Evolutionary conservation across 345 rosid genomes (phyloP).

Genomic region (Gossypium bickii): DNA sequence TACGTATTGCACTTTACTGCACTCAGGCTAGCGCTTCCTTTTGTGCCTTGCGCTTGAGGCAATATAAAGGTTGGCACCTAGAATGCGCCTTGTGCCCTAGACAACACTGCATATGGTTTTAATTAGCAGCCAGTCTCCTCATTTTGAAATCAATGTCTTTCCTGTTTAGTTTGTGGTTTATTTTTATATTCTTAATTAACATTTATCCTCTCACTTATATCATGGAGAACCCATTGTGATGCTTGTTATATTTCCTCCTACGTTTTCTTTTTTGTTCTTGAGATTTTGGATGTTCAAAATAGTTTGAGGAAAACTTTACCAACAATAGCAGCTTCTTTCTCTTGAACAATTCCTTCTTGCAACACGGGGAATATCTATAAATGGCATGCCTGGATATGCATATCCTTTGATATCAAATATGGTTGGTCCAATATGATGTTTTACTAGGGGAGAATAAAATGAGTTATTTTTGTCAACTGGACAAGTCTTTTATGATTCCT

Average conservation of each 20-base stretch:
- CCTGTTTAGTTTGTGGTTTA: neutral
- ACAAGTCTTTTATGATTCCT: neutral
- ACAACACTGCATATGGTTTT: neutral
- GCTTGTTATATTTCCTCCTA: neutral
- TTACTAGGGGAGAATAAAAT: neutral
- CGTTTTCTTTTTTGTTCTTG: neutral
- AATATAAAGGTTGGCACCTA: no score
- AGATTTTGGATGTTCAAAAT: neutral
- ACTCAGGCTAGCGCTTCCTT: no score
- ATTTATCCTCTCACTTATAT: neutral
- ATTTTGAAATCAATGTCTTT: neutral
- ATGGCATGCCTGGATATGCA: neutral
- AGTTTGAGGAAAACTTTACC: neutral
- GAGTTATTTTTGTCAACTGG: neutral
- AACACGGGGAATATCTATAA: neutral
- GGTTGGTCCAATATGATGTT: neutral
- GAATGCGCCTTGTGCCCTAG: no score
- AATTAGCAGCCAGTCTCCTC: neutral
- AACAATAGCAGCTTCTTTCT: neutral
- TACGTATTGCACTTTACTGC: no score
- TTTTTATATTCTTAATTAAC: neutral
- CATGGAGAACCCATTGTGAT: neutral
- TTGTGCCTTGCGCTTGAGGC: no score
- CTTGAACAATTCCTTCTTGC: neutral
- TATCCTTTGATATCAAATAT: neutral